Base-by-base conservation (phyloP, 805 yeast species). In the Cyberlindnera subsufficiens region DNA sequence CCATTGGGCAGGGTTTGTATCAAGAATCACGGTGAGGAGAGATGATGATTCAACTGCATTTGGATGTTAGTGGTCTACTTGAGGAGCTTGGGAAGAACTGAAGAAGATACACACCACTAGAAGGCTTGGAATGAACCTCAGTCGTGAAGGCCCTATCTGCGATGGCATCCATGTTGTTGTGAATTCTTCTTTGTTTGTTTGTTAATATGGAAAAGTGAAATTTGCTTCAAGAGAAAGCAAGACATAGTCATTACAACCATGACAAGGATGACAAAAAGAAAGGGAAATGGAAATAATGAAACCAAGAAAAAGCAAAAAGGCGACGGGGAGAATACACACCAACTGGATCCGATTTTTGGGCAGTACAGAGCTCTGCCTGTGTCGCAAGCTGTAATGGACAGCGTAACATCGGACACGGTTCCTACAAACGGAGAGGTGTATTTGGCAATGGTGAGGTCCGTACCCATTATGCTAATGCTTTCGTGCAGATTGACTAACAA, bases 21-120 rank as follows among this genome's bases (percentile, higher is more conserved):
- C 98, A 6, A 91, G 60, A 3, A 91, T 71, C 18, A 93, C 79
- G 0, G 87, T 80, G 30, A 91, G 72, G 31, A 90, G 67, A 1
- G 95, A 86, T 1, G 96, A 96, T 10, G 79, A 65, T 46, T 83
- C 90, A 42, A 79, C 87, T 43, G 33, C 16, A 15, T 14, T 30
- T n/a, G 10, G 32, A 22, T 3, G 17, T 16, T 31, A 13, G 29
- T n/a, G 16, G 18, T 5, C n/a, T 1, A 17, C 30, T 37, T 8
- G 17, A 30, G 19, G 17, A 31, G 33, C 33, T 13, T n/a, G 7
- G 27, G 10, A 8, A 22, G 10, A 22, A 11, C 9, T 11, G 27
- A 22, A 6, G 2, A 22, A 5, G 7, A 30, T 10, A 54, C 60
- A 58, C 70, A 59, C 72, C 74, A 30, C 51, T 56, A 9, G 63